These are phyloP conservation scores for Sporobolomyces pararoseus DNA, from an alignment of 768 basidiomycete species.

Conservation along the genomic window DNA sequence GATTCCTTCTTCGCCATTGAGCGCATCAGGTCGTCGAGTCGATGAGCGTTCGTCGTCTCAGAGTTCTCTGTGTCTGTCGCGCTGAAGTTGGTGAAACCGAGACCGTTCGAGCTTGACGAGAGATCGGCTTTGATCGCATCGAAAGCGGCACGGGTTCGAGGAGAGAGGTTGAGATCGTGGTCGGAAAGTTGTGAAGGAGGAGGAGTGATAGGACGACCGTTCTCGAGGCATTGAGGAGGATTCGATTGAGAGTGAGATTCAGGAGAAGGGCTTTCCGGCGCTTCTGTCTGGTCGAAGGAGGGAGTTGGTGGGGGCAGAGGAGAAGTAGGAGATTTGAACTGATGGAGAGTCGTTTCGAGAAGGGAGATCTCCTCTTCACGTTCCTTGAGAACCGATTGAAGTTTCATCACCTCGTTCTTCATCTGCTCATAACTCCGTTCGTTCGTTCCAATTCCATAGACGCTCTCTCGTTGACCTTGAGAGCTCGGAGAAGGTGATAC, in stretches of 20 bases:
- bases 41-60: slow-evolving; percentile 43
- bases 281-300: background rate
- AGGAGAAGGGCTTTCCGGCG: background rate
- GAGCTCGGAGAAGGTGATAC: slow-evolving; percentile 34
- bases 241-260: background rate
- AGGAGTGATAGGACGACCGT: slow-evolving; percentile 16
- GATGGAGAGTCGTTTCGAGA: slow-evolving; percentile 29
- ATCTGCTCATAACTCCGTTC: slow-evolving; percentile 79
- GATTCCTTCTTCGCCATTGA: slow-evolving; percentile 98
- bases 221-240: background rate
- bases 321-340: slow-evolving; percentile 6
- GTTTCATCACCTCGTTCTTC: slow-evolving; percentile 90
- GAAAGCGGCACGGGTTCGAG: slow-evolving; percentile 68
- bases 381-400: slow-evolving; percentile 86
- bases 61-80: slow-evolving; percentile 16
- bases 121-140: slow-evolving; percentile 68
- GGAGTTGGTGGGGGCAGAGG: background rate
- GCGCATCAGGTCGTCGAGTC: slow-evolving; percentile 89
- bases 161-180: slow-evolving; percentile 55
- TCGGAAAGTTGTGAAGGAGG: background rate
- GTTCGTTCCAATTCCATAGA: slow-evolving; percentile 56
- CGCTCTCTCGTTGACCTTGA: slow-evolving; percentile 52
- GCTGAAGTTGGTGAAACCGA: slow-evolving; percentile 19
- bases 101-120: slow-evolving; percentile 49
- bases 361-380: slow-evolving; percentile 77